These are phyloP conservation scores for Macrocybe gigantea DNA, from an alignment of 768 basidiomycete genomes.

Conservation along the genomic window DNA sequence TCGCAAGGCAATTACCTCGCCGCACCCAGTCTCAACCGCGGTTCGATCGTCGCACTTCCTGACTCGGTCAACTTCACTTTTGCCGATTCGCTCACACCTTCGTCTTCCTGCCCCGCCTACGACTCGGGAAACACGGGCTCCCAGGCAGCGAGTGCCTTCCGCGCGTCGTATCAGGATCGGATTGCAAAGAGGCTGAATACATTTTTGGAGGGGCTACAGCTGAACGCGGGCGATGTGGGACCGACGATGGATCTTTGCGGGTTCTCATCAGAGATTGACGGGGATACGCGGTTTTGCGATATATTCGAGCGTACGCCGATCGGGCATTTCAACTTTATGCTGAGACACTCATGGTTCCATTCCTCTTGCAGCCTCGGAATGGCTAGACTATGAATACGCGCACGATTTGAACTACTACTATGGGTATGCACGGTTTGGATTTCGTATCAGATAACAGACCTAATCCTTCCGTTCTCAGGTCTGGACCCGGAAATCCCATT, in stretches of 20 bases:
- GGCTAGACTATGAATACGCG: slow-evolving; percentile 40
- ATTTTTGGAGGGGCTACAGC: slow-evolving; percentile 26
- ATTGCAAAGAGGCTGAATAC: slow-evolving; percentile 30
- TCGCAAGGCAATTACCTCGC: slow-evolving; percentile 34
- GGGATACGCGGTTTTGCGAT: slow-evolving; percentile 34
- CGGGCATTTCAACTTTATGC: not conserved
- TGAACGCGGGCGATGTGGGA: slow-evolving; percentile 29
- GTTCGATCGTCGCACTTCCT: slow-evolving; percentile 26
- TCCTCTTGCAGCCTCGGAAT: slow-evolving; percentile 25
- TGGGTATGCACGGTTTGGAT: slow-evolving; percentile 18
- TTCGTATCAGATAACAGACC: not conserved
- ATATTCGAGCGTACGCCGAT: slow-evolving; percentile 25
- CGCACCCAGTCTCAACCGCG: slow-evolving; percentile 24
- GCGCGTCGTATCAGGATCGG: slow-evolving; percentile 22
- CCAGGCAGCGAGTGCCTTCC: slow-evolving; percentile 18
- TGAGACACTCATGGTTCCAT: not conserved
- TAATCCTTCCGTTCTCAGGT: slow-evolving; percentile 14
- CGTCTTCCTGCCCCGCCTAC: slow-evolving; percentile 31
- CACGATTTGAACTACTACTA: slow-evolving; percentile 42
- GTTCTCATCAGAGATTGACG: slow-evolving; percentile 29
- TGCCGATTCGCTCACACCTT: slow-evolving; percentile 37
- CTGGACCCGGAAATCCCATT: slow-evolving; percentile 39
- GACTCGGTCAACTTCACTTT: slow-evolving; percentile 36
- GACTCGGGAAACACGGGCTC: slow-evolving; percentile 22
- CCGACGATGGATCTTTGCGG: slow-evolving; percentile 41